Percentiles rank a stretch among this genome's conserved stretches.
Evolutionary conservation across 495 filamentous ascomycete species (phyloP).

Genomic region (Hypomontagnella submonticulosa): DNA sequence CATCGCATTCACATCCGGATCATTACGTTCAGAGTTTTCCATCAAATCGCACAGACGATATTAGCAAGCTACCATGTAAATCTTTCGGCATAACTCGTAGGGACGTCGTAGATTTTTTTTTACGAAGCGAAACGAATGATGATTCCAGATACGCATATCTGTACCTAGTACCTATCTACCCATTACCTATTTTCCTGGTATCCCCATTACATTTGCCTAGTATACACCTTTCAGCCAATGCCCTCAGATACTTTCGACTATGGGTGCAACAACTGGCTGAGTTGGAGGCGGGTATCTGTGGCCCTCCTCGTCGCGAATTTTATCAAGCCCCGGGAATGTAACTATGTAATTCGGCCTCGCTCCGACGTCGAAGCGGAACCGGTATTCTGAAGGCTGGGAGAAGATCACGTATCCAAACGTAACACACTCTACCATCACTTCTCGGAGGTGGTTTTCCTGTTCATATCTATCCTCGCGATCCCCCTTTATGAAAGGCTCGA

Average conservation of each 20-base stretch:
- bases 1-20: too few species aligned
- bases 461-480: conserved; percentile 46
- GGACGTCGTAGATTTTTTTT: too few species aligned
- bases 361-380: conserved; percentile 33
- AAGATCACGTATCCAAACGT: conserved; percentile 51
- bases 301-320: conserved; percentile 44
- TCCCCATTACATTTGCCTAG: too few species aligned
- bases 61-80: too few species aligned
- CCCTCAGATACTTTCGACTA: conserved; percentile 29
- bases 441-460: conserved; percentile 49
- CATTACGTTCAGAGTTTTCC: too few species aligned
- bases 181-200: too few species aligned
- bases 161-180: too few species aligned
- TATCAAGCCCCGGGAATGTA: conserved; percentile 48
- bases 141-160: too few species aligned
- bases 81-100: too few species aligned
- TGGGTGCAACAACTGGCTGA: conserved; percentile 38
- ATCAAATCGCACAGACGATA: too few species aligned
- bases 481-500: conserved; percentile 45
- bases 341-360: conserved; percentile 28
- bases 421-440: conserved; percentile 48
- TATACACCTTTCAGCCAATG: neutral
- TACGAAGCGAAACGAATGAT: too few species aligned
- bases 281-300: conserved; percentile 29
- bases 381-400: conserved; percentile 50